Evolutionary conservation across 441 rosid genomes (phyloP).

Genomic region (Adansonia madagascariensis): DNA sequence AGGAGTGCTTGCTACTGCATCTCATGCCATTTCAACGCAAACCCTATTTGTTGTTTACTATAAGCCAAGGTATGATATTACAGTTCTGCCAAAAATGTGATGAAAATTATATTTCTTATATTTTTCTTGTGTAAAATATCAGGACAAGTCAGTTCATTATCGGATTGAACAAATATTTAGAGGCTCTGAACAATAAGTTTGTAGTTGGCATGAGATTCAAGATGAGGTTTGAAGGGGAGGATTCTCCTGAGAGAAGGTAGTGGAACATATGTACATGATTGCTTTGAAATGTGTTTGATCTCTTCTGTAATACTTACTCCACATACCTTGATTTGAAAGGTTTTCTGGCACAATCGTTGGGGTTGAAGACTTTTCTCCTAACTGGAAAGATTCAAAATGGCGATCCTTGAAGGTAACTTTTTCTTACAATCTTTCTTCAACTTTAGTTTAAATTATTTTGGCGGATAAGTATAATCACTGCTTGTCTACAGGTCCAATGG

Average conservation of each 20-base stretch:
- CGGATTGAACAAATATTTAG: constrained; percentile 61
- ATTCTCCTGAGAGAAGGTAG: constrained; percentile 74
- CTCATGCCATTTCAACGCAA: constrained; percentile 57
- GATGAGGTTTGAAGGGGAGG: constrained; percentile 75
- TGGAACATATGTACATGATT: background rate
- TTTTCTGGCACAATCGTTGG: constrained; percentile 70
- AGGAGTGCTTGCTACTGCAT: constrained; percentile 77
- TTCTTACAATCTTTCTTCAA: background rate
- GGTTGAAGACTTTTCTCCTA: constrained; percentile 59
- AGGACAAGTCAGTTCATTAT: constrained; percentile 77
- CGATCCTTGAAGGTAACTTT: constrained; percentile 57
- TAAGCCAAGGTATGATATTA: constrained; percentile 57
- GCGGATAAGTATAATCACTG: background rate
- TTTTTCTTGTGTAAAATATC: constrained; percentile 28
- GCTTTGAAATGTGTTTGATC: constrained; percentile 20
- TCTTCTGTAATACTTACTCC: constrained; percentile 7
- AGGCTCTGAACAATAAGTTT: constrained; percentile 55
- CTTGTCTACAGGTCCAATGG: constrained; percentile 59
- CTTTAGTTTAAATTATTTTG: constrained; percentile 12
- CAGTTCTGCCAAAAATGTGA: background rate
- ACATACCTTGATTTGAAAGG: constrained; percentile 37
- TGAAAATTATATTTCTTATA: constrained; percentile 11
- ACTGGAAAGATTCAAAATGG: constrained; percentile 70
- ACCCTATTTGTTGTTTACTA: constrained; percentile 62
- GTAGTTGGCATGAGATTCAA: constrained; percentile 64